Evolutionary conservation across 495 filamentous ascomycete genomes (phyloP).

Genomic region (Chaetomium fimeti): DNA sequence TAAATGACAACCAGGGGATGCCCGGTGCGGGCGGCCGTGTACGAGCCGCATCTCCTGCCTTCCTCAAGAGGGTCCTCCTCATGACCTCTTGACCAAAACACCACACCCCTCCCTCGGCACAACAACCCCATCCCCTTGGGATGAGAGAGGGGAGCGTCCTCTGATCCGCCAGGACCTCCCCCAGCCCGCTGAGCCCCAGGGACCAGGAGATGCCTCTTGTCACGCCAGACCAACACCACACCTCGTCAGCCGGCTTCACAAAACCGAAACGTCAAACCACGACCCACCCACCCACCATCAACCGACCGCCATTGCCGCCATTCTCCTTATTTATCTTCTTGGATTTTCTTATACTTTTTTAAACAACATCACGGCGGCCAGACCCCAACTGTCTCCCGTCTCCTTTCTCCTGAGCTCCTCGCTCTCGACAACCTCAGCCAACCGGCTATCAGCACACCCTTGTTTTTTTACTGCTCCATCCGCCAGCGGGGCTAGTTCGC

Average conservation of each 20-base stretch:
- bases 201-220: too few species aligned
- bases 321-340: background rate
- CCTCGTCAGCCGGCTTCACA: too few species aligned
- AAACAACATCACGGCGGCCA: background rate
- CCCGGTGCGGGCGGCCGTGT: background rate
- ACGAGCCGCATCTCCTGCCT: slow-evolving; percentile 3
- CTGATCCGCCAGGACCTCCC: too few species aligned
- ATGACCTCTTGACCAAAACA: slow-evolving; percentile 8
- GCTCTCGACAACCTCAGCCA: background rate
- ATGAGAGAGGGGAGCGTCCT: too few species aligned
- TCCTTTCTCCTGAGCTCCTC: background rate
- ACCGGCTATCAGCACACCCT: background rate
- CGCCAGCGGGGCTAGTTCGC: slow-evolving; percentile 9
- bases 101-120: background rate
- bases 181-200: too few species aligned
- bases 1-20: slow-evolving; percentile 32
- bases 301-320: background rate
- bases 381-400: background rate
- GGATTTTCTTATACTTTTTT: background rate
- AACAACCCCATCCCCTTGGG: background rate
- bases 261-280: too few species aligned
- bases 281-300: too few species aligned
- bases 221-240: too few species aligned
- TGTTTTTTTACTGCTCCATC: background rate
- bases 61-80: slow-evolving; percentile 1